phyloP scores from a whole-genome alignment of 1,284 basidiomycete species.

The Sporisorium graminicola region DNA sequence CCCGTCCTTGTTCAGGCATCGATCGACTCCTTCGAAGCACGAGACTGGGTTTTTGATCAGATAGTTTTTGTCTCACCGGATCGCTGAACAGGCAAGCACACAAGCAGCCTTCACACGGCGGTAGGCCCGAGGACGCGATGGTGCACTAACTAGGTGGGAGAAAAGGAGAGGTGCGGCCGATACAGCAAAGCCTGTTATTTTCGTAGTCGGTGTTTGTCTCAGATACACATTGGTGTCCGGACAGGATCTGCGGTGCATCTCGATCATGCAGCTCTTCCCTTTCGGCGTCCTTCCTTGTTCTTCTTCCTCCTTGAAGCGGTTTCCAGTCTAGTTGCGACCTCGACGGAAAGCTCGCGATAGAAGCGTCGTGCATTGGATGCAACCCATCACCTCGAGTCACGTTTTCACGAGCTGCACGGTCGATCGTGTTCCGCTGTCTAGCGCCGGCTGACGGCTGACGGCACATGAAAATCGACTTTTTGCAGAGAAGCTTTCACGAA shows the following conservation, averaged over 20 bases:
- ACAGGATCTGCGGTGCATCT: constrained; percentile 6
- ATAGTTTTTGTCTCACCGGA: neutral
- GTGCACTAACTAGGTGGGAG: too few species aligned
- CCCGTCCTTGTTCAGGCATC: neutral
- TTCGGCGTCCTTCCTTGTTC: neutral
- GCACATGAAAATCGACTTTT: constrained; percentile 1
- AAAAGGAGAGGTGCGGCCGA: too few species aligned
- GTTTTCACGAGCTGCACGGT: neutral
- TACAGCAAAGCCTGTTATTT: neutral
- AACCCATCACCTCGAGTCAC: neutral
- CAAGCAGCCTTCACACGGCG: too few species aligned
- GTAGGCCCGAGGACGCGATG: too few species aligned
- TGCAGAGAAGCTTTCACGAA: constrained; percentile 4
- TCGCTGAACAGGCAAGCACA: neutral
- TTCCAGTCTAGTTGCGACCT: neutral
- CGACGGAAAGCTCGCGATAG: neutral
- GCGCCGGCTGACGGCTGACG: neutral
- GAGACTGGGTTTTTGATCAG: neutral
- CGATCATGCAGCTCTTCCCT: neutral
- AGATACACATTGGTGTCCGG: neutral
- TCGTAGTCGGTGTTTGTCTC: constrained; percentile 1
- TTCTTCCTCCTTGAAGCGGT: neutral
- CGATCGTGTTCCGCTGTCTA: neutral
- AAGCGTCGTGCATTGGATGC: neutral
- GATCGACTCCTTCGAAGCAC: neutral